A percentile compares a stretch with the other conserved stretches of the same genome.
Conservation (phyloP, 2,329 filamentous ascomycete species). For the Fusarium sp. region DNA sequence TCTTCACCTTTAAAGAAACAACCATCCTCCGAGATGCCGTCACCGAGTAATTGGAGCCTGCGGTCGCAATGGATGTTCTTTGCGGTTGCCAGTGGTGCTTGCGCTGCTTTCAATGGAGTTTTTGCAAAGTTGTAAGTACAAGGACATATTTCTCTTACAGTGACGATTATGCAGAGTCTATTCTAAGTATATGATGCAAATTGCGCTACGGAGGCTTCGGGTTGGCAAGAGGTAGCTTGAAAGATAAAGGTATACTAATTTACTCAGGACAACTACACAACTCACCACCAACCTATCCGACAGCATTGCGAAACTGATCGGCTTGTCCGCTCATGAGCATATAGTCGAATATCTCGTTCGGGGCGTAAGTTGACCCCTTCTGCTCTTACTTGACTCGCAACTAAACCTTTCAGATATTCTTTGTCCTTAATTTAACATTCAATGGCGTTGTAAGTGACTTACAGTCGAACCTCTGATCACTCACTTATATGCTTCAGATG, state of each 20-base stretch:
- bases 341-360: slow-evolving; percentile 61
- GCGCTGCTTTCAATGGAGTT: slow-evolving; percentile 82
- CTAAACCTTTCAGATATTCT: slow-evolving; percentile 67
- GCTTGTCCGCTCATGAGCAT: slow-evolving; percentile 53
- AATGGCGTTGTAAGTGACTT: slow-evolving; percentile 69
- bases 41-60: slow-evolving; percentile 44
- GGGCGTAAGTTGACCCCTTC: slow-evolving; percentile 51
- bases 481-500: slow-evolving; percentile 62
- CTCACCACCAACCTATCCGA: slow-evolving; percentile 61
- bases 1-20: neutral
- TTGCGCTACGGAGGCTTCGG: too few species aligned
- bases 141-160: neutral
- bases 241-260: neutral
- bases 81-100: slow-evolving; percentile 78
- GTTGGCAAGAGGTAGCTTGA: neutral
- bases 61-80: slow-evolving; percentile 70
- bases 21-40: slow-evolving; percentile 14
- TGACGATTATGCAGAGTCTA: neutral
- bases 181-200: neutral
- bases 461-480: neutral
- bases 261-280: slow-evolving; percentile 63
- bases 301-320: slow-evolving; percentile 55
- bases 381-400: neutral
- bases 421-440: slow-evolving; percentile 77
- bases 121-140: slow-evolving; percentile 80